These are phyloP conservation scores for Wallacemonas sp. DNA, from an alignment of 208 protist species.

Conservation along the genomic window DNA sequence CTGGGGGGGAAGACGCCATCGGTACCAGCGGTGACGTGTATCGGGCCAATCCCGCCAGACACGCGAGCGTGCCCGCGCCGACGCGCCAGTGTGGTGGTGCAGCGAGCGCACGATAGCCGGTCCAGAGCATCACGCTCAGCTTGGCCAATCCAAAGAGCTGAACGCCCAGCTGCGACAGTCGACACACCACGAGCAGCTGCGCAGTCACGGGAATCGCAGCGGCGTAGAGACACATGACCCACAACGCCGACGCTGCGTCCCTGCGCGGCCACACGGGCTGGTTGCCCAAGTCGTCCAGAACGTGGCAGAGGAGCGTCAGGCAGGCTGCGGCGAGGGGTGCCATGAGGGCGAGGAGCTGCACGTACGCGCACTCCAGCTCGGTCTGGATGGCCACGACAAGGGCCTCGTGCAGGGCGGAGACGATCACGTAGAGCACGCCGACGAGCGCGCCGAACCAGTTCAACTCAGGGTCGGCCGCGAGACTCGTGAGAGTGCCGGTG, in stretches of 20 bases:
- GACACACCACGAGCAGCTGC: neutral
- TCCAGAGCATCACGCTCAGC: constrained; percentile 10
- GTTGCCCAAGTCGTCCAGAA: constrained; percentile 11
- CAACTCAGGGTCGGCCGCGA: constrained; percentile 1
- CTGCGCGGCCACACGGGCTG: constrained; percentile 9
- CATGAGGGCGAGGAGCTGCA: constrained; percentile 4
- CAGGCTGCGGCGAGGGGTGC: neutral
- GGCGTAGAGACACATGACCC: neutral
- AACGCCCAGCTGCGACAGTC: neutral
- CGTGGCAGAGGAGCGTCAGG: constrained; percentile 14
- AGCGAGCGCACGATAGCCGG: neutral
- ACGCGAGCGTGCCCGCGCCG: neutral
- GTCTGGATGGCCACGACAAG: neutral
- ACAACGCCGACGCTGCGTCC: neutral
- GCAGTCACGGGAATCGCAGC: neutral
- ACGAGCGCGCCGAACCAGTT: constrained; percentile 12
- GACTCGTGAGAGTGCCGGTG: neutral
- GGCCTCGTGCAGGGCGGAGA: neutral
- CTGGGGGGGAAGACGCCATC: too few relatives aligned
- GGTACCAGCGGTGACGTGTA: constrained; percentile 7
- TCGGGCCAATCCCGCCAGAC: neutral
- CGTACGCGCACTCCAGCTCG: constrained; percentile 4
- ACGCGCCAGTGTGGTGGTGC: constrained; percentile 4
- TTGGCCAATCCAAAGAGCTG: constrained; percentile 7
- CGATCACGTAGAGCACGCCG: neutral